phyloP scores from a whole-genome alignment of 768 basidiomycete species.

The Boletus pseudo-olivaceus region DNA sequence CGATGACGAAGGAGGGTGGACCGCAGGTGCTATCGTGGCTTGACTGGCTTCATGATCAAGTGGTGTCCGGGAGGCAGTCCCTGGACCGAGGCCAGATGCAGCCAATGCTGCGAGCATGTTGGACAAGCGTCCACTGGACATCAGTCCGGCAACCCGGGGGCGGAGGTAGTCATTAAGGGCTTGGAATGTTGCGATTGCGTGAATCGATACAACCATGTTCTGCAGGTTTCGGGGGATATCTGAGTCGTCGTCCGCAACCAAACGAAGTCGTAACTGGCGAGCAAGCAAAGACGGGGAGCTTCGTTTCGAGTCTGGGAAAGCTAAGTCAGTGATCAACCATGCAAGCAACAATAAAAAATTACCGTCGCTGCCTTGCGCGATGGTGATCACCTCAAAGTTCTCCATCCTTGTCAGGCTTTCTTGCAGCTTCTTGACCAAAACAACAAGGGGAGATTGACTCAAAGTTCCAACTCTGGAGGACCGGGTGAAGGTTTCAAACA shows the following conservation, averaged over 20 bases:
- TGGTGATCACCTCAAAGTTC: constrained; percentile 90
- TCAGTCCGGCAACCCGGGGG: constrained; percentile 76
- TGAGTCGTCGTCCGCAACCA: constrained; percentile 86
- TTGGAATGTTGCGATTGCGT: constrained; percentile 97
- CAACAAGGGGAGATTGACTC: constrained; percentile 59
- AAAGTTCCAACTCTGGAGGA: constrained; percentile 41
- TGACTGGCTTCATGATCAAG: constrained; percentile 33
- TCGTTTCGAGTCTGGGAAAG: constrained; percentile 71
- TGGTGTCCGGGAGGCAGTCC: constrained; percentile 38
- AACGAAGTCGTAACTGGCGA: constrained; percentile 82
- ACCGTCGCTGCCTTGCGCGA: constrained; percentile 82
- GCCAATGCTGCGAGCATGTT: constrained; percentile 91
- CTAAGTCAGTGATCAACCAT: constrained; percentile 1
- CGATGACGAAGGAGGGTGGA: constrained; percentile 33
- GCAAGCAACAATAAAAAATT: constrained; percentile 5
- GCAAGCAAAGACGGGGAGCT: constrained; percentile 90
- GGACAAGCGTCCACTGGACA: constrained; percentile 64
- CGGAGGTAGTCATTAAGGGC: constrained; percentile 95
- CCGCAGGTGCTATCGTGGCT: constrained; percentile 24
- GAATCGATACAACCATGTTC: constrained; percentile 95
- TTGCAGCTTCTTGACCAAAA: constrained; percentile 93
- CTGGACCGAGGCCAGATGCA: constrained; percentile 64
- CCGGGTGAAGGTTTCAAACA: constrained; percentile 76
- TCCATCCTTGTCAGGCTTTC: constrained; percentile 96
- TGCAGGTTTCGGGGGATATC: constrained; percentile 84